These are phyloP conservation scores for Asterophora lycoperdoides DNA, from an alignment of 768 basidiomycete genomes.

Conservation along the genomic window DNA sequence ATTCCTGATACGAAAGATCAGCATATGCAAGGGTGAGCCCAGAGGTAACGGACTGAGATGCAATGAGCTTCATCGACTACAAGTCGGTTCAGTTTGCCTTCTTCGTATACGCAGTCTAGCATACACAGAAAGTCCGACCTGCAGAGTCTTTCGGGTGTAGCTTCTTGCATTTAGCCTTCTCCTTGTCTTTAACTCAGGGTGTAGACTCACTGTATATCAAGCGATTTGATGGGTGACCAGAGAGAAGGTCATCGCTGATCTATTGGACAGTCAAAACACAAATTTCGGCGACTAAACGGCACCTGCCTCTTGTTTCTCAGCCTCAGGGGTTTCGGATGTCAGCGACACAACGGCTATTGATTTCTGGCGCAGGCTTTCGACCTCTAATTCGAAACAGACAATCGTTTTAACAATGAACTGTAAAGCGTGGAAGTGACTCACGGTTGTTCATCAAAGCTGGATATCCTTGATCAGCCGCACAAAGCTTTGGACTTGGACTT, in stretches of 20 bases:
- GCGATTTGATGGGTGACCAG: slow-evolving; percentile 52
- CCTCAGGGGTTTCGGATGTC: slow-evolving; percentile 57
- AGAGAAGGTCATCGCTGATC: slow-evolving; percentile 60
- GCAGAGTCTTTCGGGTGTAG: slow-evolving; percentile 73
- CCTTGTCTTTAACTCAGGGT: not conserved
- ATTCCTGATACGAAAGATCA: slow-evolving; percentile 49
- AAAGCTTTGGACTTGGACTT: not conserved
- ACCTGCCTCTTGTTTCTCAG: slow-evolving; percentile 48
- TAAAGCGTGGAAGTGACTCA: slow-evolving; percentile 27
- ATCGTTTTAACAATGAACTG: not conserved
- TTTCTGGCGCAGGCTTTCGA: slow-evolving; percentile 52
- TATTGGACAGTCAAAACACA: slow-evolving; percentile 22
- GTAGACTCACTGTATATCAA: slow-evolving; percentile 63
- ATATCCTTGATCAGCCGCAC: not conserved
- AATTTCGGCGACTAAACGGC: not conserved
- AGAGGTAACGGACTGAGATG: slow-evolving; percentile 55
- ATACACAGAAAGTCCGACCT: slow-evolving; percentile 48
- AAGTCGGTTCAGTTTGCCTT: slow-evolving; percentile 61
- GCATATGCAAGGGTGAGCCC: not conserved
- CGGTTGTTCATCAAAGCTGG: slow-evolving; percentile 82
- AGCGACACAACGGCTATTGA: slow-evolving; percentile 56
- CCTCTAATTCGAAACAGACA: slow-evolving; percentile 39
- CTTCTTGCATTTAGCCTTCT: slow-evolving; percentile 28
- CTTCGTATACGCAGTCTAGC: slow-evolving; percentile 47
- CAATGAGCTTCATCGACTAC: slow-evolving; percentile 89